Conservation (phyloP, 768 basidiomycete species). For the Agaricus bisporus region DNA sequence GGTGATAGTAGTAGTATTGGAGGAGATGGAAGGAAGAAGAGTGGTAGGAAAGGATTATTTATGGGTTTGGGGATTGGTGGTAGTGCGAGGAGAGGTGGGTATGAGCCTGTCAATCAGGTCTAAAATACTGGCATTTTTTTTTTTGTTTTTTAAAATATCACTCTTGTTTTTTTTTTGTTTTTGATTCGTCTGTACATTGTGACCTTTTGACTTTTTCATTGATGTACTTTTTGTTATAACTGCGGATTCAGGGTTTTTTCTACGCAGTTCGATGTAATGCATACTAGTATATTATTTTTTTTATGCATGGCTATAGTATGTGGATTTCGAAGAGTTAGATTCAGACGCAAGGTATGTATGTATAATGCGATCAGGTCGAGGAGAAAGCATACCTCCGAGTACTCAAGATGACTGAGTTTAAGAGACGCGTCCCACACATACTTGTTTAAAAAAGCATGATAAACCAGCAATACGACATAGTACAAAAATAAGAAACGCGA, state of each 20-base stretch:
- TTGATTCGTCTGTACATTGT: not conserved
- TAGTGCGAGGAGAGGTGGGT: slow-evolving; percentile 45
- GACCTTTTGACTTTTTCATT: not conserved
- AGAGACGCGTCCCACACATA: too few species aligned
- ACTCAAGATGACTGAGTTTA: too few species aligned
- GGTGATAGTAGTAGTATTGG: slow-evolving; percentile 57
- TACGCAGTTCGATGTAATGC: too few species aligned
- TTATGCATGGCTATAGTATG: too few species aligned
- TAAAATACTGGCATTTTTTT: not conserved
- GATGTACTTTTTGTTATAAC: not conserved
- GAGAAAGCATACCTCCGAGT: too few species aligned
- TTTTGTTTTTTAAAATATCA: not conserved
- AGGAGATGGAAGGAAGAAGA: slow-evolving; percentile 27
- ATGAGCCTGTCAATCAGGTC: slow-evolving; percentile 62
- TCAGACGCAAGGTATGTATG: too few species aligned
- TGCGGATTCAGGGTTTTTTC: too few species aligned
- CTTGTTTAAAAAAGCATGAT: not conserved
- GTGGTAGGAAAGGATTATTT: slow-evolving; percentile 43
- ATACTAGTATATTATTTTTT: too few species aligned
- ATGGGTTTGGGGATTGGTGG: slow-evolving; percentile 50
- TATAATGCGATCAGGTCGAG: too few species aligned
- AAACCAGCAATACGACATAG: not conserved
- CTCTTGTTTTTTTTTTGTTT: not conserved
- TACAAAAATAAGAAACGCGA: not conserved
- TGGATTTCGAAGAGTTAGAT: too few species aligned